Evolutionary conservation across 2,329 filamentous ascomycete species (phyloP).

Genomic region (Fusarium pseudonygamai): DNA sequence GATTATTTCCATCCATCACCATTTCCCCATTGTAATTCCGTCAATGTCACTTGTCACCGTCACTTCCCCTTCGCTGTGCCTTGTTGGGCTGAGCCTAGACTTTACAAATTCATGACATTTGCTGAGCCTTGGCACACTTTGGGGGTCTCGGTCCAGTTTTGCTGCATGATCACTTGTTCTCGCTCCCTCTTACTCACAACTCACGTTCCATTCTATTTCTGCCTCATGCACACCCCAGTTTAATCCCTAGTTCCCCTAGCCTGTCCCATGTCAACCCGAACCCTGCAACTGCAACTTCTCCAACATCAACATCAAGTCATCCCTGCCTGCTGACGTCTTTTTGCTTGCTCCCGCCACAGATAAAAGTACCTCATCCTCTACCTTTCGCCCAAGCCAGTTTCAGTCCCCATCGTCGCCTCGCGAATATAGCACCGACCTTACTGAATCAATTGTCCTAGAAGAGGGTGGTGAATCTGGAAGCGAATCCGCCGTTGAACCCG

Average conservation of each 20-base stretch:
- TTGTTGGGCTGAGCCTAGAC: slow-evolving; percentile 17
- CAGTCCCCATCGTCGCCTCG: slow-evolving; percentile 54
- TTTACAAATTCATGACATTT: slow-evolving; percentile 23
- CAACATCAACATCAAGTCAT: slow-evolving; percentile 31
- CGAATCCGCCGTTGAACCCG: slow-evolving; percentile 67
- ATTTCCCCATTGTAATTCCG: not conserved
- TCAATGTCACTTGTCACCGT: not conserved
- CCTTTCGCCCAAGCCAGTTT: slow-evolving; percentile 39
- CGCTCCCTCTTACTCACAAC: not conserved
- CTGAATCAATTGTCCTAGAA: slow-evolving; percentile 59
- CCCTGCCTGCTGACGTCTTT: slow-evolving; percentile 44
- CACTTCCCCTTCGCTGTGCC: slow-evolving; percentile 7
- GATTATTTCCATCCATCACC: slow-evolving; percentile 6
- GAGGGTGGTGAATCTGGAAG: slow-evolving; percentile 70
- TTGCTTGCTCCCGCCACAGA: slow-evolving; percentile 33
- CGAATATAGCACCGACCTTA: slow-evolving; percentile 60
- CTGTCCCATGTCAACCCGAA: slow-evolving; percentile 22
- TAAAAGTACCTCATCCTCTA: slow-evolving; percentile 41
- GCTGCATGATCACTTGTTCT: slow-evolving; percentile 22
- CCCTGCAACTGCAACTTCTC: slow-evolving; percentile 27
- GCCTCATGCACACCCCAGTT: slow-evolving; percentile 27
- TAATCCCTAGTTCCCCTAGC: not conserved
- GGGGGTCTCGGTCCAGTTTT: slow-evolving; percentile 24
- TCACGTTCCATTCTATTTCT: slow-evolving; percentile 29
- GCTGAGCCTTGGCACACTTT: slow-evolving; percentile 20